Evolutionary conservation across 345 rosid species (phyloP).

Genomic region (Psidium guajava): DNA sequence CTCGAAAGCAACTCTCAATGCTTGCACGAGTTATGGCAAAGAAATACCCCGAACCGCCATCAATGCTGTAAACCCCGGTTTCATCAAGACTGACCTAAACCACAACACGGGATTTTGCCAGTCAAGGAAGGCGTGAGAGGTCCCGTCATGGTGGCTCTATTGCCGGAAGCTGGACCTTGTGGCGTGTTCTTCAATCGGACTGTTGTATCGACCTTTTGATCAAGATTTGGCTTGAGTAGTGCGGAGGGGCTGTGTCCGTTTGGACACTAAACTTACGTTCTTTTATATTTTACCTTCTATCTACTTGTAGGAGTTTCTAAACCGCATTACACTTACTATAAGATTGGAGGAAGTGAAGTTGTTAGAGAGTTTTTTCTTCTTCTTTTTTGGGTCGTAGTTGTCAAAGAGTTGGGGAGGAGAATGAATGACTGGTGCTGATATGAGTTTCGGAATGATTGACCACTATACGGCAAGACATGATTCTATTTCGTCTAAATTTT

Average conservation of each 20-base stretch:
- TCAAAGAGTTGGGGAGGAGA: background rate
- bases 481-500: background rate
- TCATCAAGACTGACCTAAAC: background rate
- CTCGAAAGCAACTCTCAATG: slow-evolving; percentile 1
- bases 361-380: background rate
- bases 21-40: background rate
- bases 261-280: background rate
- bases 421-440: background rate
- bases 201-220: background rate
- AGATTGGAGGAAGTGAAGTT: background rate
- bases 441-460: background rate
- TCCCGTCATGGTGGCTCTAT: background rate
- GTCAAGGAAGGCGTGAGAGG: background rate
- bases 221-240: background rate
- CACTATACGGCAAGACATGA: background rate
- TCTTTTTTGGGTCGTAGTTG: no score
- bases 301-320: background rate
- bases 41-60: background rate
- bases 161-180: background rate
- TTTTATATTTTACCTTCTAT: background rate
- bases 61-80: slow-evolving; percentile 1
- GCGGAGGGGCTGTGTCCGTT: background rate
- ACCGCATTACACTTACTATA: background rate
- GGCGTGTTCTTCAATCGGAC: background rate
- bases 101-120: background rate